A percentile compares a stretch with the other conserved stretches of the same genome.
phyloP scores from a whole-genome alignment of 495 filamentous ascomycete genomes.

The Elaphomyces granulatus region DNA sequence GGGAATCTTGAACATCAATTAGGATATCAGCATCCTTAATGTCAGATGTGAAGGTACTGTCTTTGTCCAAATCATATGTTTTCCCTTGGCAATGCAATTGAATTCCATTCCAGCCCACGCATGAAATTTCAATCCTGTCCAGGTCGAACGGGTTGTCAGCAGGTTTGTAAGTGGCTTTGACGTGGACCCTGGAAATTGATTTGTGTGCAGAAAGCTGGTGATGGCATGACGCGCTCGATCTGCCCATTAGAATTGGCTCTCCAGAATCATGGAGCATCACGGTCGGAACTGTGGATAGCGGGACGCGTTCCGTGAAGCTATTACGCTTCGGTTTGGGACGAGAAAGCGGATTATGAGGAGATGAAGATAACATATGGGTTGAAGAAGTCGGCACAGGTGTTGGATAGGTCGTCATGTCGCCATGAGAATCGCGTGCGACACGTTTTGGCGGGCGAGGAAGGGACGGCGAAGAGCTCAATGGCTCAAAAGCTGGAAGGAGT shows the following conservation, averaged over 20 bases:
- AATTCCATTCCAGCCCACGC: conserved; percentile 89
- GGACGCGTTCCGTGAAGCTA: conserved; percentile 60
- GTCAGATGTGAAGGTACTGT: conserved; percentile 80
- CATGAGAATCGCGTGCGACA: conserved; percentile 41
- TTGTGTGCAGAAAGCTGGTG: conserved; percentile 85
- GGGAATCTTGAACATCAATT: conserved; percentile 86
- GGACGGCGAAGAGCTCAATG: conserved; percentile 72
- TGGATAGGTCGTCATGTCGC: conserved; percentile 42
- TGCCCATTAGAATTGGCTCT: conserved; percentile 68
- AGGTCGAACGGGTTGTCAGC: conserved; percentile 46
- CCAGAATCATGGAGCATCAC: conserved; percentile 72
- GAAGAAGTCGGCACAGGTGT: conserved; percentile 90
- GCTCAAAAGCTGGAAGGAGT: conserved; percentile 87
- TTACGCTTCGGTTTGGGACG: conserved; percentile 32
- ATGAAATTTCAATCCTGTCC: conserved; percentile 69
- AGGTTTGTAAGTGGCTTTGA: conserved; percentile 71
- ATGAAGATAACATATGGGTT: conserved; percentile 80
- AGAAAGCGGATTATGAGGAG: conserved; percentile 41
- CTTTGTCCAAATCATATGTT: conserved; percentile 74
- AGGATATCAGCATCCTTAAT: conserved; percentile 85
- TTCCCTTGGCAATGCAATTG: conserved; percentile 86
- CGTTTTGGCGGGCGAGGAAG: conserved; percentile 63
- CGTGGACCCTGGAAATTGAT: conserved; percentile 81
- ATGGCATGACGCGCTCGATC: conserved; percentile 83
- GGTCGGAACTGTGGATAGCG: conserved; percentile 65